Evolutionary conservation across 2,329 filamentous ascomycete species (phyloP), one percentile per base, ranked within the genome.

Genomic region (Chrysoporthe cubensis): DNA sequence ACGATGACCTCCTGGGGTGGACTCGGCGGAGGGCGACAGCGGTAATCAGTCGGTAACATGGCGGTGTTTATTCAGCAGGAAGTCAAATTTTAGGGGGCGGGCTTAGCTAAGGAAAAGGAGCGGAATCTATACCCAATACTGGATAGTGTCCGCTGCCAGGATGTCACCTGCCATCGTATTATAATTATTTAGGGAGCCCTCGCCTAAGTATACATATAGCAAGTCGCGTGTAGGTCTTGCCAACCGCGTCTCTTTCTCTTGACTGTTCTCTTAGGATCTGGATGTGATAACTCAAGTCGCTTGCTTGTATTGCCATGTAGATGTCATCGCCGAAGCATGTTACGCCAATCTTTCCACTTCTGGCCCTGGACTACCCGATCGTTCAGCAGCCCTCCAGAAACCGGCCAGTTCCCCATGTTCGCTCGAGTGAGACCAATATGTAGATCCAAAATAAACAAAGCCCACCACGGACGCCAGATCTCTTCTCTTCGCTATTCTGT

Each of bases 221-320:
- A 26, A 26, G 46, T 56, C 14, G 32, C 34, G 26, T 11, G 32
- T 2, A 16, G 6, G 26, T 18, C 21, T n/a, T 34, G 43, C n/a
- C n/a, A 59, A 26, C 3, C 2, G 2, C 18, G 8, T 40, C 37
- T 40, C 21, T 6, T 40, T 54, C 26, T 9, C 42, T 44, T 14
- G n/a, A 32, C 26, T 42, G 44, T 42, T 13, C 57, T 44, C 16
- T 56, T 32, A 16, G 18, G 62, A 21, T 46, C 60, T 59, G 43
- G 59, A 42, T 42, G 48, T 26, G 44, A 66, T 42, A 46, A 37
- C 13, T 13, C 21, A 43, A 14, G 44, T 14, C 44, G 16, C 48
- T 26, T 57, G 60, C n/a, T 11, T 48, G 61, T 52, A 64, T 67
- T 63, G 61, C 52, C 52, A 16, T 59, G 34, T 54, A 64, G 43